A percentile compares a stretch with the other conserved stretches of the same genome.
These are phyloP conservation scores for Nicotiana knightiana DNA, from an alignment of 257 asterid genomes.

Conservation along the genomic window DNA sequence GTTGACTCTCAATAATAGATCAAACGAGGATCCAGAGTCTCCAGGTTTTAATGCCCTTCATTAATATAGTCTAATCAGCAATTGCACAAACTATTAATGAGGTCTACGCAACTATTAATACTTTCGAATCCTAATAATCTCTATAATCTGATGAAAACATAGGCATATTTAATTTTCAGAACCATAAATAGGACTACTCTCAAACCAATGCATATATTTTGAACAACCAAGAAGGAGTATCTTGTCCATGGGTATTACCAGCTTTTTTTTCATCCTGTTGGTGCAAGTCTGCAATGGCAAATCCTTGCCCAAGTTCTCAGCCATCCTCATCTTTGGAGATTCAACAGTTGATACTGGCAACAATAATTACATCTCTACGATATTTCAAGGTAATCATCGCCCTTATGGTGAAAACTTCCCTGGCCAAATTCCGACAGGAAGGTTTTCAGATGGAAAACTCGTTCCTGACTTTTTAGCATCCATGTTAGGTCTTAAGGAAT, in stretches of 20 bases:
- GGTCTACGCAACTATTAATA: neutral
- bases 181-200: neutral
- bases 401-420: slow-evolving; percentile 58
- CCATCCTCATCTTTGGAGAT: slow-evolving; percentile 64
- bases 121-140: neutral
- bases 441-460: slow-evolving; percentile 72
- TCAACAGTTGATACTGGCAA: slow-evolving; percentile 68
- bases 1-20: neutral
- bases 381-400: slow-evolving; percentile 36
- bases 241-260: neutral
- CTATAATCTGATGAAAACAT: neutral
- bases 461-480: slow-evolving; percentile 66
- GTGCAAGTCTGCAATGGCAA: slow-evolving; percentile 20
- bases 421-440: slow-evolving; percentile 46
- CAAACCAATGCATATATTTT: neutral
- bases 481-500: slow-evolving; percentile 45
- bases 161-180: neutral
- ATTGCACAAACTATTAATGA: neutral
- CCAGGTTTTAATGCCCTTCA: neutral
- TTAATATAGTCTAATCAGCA: neutral
- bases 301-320: slow-evolving; percentile 31
- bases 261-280: slow-evolving; percentile 16
- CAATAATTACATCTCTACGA: slow-evolving; percentile 54
- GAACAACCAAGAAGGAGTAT: neutral
- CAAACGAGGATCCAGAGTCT: neutral